Conservation (phyloP, 2,329 filamentous ascomycete genomes). For the Emmonsia crescens region DNA sequence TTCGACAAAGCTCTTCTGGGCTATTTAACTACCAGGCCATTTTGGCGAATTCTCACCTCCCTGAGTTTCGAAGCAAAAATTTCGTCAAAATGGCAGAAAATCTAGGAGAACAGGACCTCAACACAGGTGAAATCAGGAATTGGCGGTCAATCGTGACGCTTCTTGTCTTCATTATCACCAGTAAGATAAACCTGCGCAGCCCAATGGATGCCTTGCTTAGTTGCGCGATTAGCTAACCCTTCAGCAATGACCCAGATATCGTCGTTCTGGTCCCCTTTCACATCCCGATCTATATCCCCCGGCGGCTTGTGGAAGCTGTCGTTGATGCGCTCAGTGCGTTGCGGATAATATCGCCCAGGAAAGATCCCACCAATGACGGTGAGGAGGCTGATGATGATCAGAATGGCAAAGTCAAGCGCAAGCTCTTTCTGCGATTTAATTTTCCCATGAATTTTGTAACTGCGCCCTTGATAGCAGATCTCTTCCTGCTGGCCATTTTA, state of each 20-base stretch:
- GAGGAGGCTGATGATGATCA: slow-evolving; percentile 15
- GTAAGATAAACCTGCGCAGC: slow-evolving; percentile 39
- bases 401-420: slow-evolving; percentile 19
- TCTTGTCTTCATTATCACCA: slow-evolving; percentile 57
- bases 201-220: not conserved
- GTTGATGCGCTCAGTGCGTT: slow-evolving; percentile 34
- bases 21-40: not conserved
- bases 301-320: slow-evolving; percentile 36
- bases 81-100: not conserved
- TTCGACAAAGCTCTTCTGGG: not conserved
- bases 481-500: slow-evolving; percentile 58
- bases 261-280: slow-evolving; percentile 59
- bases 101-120: slow-evolving; percentile 20
- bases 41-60: not conserved
- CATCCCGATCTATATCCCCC: slow-evolving; percentile 51
- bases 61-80: not conserved
- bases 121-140: slow-evolving; percentile 47
- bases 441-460: slow-evolving; percentile 63
- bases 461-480: slow-evolving; percentile 57
- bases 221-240: slow-evolving; percentile 3
- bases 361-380: slow-evolving; percentile 11
- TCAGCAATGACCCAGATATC: slow-evolving; percentile 41
- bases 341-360: slow-evolving; percentile 44
- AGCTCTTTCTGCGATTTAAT: slow-evolving; percentile 39
- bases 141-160: slow-evolving; percentile 63